Percentiles rank a stretch among this genome's conserved stretches.
These are phyloP conservation scores for Podaxis sp. DNA, from an alignment of 768 basidiomycete species.

Conservation along the genomic window DNA sequence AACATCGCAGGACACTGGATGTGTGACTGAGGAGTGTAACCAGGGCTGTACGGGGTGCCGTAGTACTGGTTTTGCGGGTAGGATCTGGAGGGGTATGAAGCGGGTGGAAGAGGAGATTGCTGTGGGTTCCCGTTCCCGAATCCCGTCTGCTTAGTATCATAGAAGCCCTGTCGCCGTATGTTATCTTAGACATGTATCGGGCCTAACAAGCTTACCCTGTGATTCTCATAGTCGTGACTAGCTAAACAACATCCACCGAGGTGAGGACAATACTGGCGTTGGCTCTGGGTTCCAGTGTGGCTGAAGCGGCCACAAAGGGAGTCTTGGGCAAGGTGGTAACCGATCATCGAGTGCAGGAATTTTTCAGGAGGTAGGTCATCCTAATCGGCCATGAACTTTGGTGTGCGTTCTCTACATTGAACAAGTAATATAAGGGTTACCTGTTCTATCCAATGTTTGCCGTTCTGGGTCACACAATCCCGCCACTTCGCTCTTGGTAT, in stretches of 20 bases:
- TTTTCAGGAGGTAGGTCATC: slow-evolving; percentile 65
- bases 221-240: slow-evolving; percentile 73
- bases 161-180: slow-evolving; percentile 56
- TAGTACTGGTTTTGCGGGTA: slow-evolving; percentile 74
- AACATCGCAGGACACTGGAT: slow-evolving; percentile 80
- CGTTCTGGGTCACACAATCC: slow-evolving; percentile 56
- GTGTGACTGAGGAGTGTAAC: slow-evolving; percentile 66
- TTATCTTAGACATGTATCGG: slow-evolving; percentile 17
- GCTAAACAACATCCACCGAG: slow-evolving; percentile 54
- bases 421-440: slow-evolving; percentile 27
- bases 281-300: slow-evolving; percentile 54
- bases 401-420: neutral
- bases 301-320: slow-evolving; percentile 66
- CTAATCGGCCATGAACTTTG: slow-evolving; percentile 27
- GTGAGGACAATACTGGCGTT: slow-evolving; percentile 61
- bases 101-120: slow-evolving; percentile 66
- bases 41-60: slow-evolving; percentile 62
- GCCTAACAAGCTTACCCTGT: slow-evolving; percentile 47
- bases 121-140: slow-evolving; percentile 70
- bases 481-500: slow-evolving; percentile 76
- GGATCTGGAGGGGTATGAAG: slow-evolving; percentile 54
- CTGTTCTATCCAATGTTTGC: slow-evolving; percentile 86
- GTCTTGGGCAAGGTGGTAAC: slow-evolving; percentile 71
- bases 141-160: slow-evolving; percentile 64
- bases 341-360: slow-evolving; percentile 72